A percentile compares a stretch with the other conserved stretches of the same genome.
These are phyloP conservation scores for Scutellaria baicalensis DNA, from an alignment of 257 asterid species.

Conservation along the genomic window DNA sequence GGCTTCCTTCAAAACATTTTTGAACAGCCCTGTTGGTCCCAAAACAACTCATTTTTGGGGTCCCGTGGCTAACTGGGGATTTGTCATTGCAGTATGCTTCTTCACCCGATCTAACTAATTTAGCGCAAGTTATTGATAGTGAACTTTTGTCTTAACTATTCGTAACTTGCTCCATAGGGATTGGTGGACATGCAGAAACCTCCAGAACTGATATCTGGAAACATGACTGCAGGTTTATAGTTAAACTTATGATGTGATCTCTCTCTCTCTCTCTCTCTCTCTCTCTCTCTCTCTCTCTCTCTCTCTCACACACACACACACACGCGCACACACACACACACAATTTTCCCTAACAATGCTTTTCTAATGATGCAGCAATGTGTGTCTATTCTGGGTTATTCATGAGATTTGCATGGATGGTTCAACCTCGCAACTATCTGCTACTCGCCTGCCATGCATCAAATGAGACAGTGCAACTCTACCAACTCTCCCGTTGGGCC, in stretches of 20 bases:
- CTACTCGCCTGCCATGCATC: slow-evolving; percentile 90
- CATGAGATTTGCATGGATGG: slow-evolving; percentile 99
- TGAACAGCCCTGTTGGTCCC: slow-evolving; percentile 68
- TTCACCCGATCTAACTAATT: background rate
- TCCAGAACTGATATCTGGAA: slow-evolving; percentile 92
- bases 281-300: too few species aligned
- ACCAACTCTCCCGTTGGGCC: slow-evolving; percentile 89
- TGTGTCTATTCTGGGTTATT: slow-evolving; percentile 82
- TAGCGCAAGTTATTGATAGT: background rate
- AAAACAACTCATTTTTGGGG: slow-evolving; percentile 67
- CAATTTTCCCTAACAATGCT: background rate
- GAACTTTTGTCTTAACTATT: background rate
- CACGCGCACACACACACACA: background rate
- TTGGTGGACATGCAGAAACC: slow-evolving; percentile 88
- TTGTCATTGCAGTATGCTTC: slow-evolving; percentile 48
- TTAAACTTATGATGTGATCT: background rate
- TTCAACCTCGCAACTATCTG: slow-evolving; percentile 87
- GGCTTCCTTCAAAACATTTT: slow-evolving; percentile 59
- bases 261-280: background rate
- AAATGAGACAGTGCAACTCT: slow-evolving; percentile 81
- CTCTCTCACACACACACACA: background rate
- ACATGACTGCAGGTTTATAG: slow-evolving; percentile 76
- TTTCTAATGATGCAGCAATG: slow-evolving; percentile 54
- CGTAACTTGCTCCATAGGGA: slow-evolving; percentile 40
- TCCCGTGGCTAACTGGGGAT: slow-evolving; percentile 68